Percentiles rank a stretch among this genome's conserved stretches.
phyloP scores from a whole-genome alignment of 1,139 yeast species.

The Arxiozyma heterogenica region DNA sequence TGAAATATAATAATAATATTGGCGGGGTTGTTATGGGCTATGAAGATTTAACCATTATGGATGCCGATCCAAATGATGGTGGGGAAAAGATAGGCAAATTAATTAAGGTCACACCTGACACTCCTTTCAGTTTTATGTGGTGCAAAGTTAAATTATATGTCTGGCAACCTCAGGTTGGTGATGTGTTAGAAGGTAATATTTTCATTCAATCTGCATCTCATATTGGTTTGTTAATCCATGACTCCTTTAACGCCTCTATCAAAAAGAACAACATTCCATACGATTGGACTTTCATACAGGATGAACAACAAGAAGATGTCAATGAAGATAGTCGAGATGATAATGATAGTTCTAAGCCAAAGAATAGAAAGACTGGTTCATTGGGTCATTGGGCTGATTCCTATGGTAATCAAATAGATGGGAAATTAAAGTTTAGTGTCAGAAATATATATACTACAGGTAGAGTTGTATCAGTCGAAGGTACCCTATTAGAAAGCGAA shows the following conservation, averaged over 20 bases:
- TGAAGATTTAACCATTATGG: slow-evolving; percentile 45
- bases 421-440: slow-evolving; percentile 66
- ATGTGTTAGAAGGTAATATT: slow-evolving; percentile 71
- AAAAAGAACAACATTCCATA: slow-evolving; percentile 75
- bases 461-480: slow-evolving; percentile 74
- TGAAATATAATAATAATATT: slow-evolving; percentile 67
- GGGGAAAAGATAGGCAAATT: slow-evolving; percentile 34
- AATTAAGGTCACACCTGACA: slow-evolving; percentile 65
- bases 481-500: slow-evolving; percentile 46
- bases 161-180: slow-evolving; percentile 87
- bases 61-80: slow-evolving; percentile 30
- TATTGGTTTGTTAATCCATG: slow-evolving; percentile 81
- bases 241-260: slow-evolving; percentile 89
- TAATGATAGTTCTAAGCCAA: slow-evolving; percentile 17
- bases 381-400: slow-evolving; percentile 85
- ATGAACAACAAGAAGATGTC: slow-evolving; percentile 42
- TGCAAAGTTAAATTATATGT: slow-evolving; percentile 70
- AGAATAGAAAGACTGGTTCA: slow-evolving; percentile 32
- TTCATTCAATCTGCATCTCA: slow-evolving; percentile 94
- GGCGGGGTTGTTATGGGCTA: slow-evolving; percentile 82
- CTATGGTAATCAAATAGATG: slow-evolving; percentile 64
- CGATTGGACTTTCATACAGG: slow-evolving; percentile 75
- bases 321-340: slow-evolving; percentile 21
- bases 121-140: slow-evolving; percentile 89
- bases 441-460: slow-evolving; percentile 70